Evolutionary conservation across 148 eudicot species (phyloP), one percentile per base, ranked within the genome.

Genomic region (Pouteria glomerata): DNA sequence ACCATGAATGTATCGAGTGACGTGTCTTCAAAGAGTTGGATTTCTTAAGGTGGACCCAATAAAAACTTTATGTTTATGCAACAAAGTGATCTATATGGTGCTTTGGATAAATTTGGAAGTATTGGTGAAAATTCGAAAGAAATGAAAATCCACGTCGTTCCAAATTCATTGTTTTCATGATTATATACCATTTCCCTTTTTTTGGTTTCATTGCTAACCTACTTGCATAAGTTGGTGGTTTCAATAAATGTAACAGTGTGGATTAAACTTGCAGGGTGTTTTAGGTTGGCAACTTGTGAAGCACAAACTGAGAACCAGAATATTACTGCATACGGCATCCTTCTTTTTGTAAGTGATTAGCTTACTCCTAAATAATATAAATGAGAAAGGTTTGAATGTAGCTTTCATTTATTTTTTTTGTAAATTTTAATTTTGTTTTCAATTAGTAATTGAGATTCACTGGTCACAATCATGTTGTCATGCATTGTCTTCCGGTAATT

Each of bases 261-360:
- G 23, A 63, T 64, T n/a, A 44, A 39, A 71, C 31, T 69, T 74
- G 82, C 89, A 92, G 97, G 80, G 68, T 92, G 97, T 77, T 89
- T 81, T 72, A 70, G 70, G 67, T 79, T 92, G 82, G 93, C 93
- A 57, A 83, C 77, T 70, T 92, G 97, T 66, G 83, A 88, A 14
- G 47, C 23, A 57, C 79, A 77, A 78, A 72, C 96, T 45, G 78
- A 30, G 63, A 92, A 73, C 75, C 97, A 92, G 62, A 92, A 92
- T 73, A 90, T 86, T 44, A 92, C 93, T 51, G 91, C 84, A 37
- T 92, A 89, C 72, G 97, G 97, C 29, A 53, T 92, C 78, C 57
- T 92, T 63, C 84, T 89, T 77, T 85, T 84, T 74, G 97, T 92
- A 86, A 89, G 97, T 84, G 59, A 41, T 57, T 45, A 47, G 27